Conservation (phyloP, 164 flowering plant genomes). For the Tetrastigma voinierianum region DNA sequence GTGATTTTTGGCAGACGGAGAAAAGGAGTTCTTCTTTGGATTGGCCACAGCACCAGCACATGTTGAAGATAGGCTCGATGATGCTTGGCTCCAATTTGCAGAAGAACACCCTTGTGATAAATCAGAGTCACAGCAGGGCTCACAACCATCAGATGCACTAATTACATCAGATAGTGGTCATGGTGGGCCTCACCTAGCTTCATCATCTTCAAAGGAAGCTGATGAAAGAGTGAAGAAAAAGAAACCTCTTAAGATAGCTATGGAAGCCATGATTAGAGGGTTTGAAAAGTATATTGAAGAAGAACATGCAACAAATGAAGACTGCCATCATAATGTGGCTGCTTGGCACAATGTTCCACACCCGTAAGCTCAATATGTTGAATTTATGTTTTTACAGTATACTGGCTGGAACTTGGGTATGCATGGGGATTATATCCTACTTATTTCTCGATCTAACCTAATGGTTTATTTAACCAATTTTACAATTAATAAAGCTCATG, state of each 20-base stretch:
- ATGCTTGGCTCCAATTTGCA: slow-evolving; percentile 99
- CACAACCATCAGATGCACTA: slow-evolving; percentile 57
- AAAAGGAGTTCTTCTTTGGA: slow-evolving; percentile 82
- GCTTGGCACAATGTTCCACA: slow-evolving; percentile 98
- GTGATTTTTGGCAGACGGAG: slow-evolving; percentile 37
- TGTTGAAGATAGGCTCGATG: slow-evolving; percentile 90
- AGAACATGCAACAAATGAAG: slow-evolving; percentile 39
- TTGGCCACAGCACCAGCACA: slow-evolving; percentile 99
- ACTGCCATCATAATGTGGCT: slow-evolving; percentile 66
- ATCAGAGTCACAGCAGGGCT: slow-evolving; percentile 22
- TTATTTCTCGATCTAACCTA: neutral
- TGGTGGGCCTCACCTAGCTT: slow-evolving; percentile 70
- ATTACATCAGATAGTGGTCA: slow-evolving; percentile 63
- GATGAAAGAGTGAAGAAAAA: slow-evolving; percentile 31
- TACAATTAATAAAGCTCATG: neutral
- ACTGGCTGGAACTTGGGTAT: neutral
- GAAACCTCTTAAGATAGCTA: slow-evolving; percentile 67
- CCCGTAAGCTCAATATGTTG: slow-evolving; percentile 59
- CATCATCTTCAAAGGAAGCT: slow-evolving; percentile 17
- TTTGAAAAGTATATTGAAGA: slow-evolving; percentile 54
- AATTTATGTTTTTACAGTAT: neutral
- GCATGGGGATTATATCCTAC: neutral
- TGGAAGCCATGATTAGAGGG: slow-evolving; percentile 94
- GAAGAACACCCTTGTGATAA: slow-evolving; percentile 55
- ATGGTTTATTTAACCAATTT: neutral